Conservation (phyloP, 2,329 filamentous ascomycete genomes). For the Aschersonia sp. region DNA sequence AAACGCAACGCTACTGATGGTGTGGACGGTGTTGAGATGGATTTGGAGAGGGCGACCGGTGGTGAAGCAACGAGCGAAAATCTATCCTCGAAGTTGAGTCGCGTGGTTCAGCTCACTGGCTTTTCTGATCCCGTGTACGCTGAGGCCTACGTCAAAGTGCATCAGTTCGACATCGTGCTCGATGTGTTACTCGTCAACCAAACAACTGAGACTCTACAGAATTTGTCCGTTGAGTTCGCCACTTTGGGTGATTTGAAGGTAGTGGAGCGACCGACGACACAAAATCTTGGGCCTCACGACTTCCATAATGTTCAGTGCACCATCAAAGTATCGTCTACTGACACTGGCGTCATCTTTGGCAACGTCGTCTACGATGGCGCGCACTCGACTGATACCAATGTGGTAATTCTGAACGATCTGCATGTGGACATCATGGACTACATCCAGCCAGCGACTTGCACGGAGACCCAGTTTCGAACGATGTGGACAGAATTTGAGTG, state of each 20-base stretch:
- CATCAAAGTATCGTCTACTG: slow-evolving; percentile 95
- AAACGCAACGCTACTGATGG: slow-evolving; percentile 80
- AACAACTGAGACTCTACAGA: slow-evolving; percentile 90
- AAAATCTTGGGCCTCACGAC: slow-evolving; percentile 88
- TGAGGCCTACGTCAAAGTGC: slow-evolving; percentile 97
- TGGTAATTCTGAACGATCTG: slow-evolving; percentile 94
- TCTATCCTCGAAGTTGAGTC: slow-evolving; percentile 81
- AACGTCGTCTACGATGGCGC: slow-evolving; percentile 96
- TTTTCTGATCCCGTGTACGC: slow-evolving; percentile 98
- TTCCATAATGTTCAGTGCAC: slow-evolving; percentile 98
- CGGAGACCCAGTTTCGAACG: slow-evolving; percentile 96
- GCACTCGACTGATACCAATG: slow-evolving; percentile 82
- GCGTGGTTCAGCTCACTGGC: slow-evolving; percentile 91
- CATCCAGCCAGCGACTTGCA: slow-evolving; percentile 92
- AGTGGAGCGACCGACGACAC: slow-evolving; percentile 87
- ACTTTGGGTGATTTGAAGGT: slow-evolving; percentile 96
- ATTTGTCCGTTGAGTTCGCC: slow-evolving; percentile 95
- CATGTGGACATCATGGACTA: slow-evolving; percentile 99
- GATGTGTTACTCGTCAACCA: slow-evolving; percentile 96
- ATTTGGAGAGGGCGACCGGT: slow-evolving; percentile 86
- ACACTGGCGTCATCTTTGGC: slow-evolving; percentile 96
- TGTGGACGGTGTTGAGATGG: slow-evolving; percentile 71
- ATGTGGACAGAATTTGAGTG: slow-evolving; percentile 99
- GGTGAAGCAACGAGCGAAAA: slow-evolving; percentile 76
- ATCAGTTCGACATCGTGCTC: slow-evolving; percentile 96